Conservation (phyloP, 2,329 filamentous ascomycete genomes). For the Hypoxylon sp. region DNA sequence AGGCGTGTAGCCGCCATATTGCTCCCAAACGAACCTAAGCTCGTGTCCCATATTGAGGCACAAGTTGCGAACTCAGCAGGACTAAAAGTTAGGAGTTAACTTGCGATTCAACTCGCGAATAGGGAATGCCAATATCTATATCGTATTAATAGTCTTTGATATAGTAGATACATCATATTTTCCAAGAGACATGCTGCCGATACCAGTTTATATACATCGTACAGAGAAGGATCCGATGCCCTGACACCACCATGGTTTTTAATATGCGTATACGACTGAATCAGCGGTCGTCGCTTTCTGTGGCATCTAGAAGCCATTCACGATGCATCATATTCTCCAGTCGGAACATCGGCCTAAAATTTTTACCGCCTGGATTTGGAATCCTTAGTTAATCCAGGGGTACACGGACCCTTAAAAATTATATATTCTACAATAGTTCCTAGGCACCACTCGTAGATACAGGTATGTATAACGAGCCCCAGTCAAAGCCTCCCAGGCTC, state of each 20-base stretch:
- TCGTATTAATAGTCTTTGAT: neutral
- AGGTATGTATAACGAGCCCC: neutral
- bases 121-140: neutral
- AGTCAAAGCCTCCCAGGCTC: neutral
- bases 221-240: neutral
- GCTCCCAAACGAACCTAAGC: slow-evolving; percentile 3
- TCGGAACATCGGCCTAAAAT: neutral
- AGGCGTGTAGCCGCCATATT: neutral
- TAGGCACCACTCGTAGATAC: neutral
- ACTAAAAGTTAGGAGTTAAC: neutral
- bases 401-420: neutral
- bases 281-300: neutral
- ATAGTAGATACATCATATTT: neutral
- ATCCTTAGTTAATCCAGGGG: neutral
- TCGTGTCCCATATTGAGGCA: slow-evolving; percentile 3
- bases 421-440: neutral
- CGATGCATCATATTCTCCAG: neutral
- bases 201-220: neutral
- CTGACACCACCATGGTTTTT: neutral
- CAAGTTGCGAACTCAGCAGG: no score
- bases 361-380: neutral
- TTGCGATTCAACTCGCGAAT: neutral
- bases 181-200: neutral
- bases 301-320: neutral
- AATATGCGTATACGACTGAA: slow-evolving; percentile 4